Percentiles rank a stretch among this genome's conserved stretches.
Evolutionary conservation across 1,284 basidiomycete genomes (phyloP).

Genomic region (Pascua guehoae): DNA sequence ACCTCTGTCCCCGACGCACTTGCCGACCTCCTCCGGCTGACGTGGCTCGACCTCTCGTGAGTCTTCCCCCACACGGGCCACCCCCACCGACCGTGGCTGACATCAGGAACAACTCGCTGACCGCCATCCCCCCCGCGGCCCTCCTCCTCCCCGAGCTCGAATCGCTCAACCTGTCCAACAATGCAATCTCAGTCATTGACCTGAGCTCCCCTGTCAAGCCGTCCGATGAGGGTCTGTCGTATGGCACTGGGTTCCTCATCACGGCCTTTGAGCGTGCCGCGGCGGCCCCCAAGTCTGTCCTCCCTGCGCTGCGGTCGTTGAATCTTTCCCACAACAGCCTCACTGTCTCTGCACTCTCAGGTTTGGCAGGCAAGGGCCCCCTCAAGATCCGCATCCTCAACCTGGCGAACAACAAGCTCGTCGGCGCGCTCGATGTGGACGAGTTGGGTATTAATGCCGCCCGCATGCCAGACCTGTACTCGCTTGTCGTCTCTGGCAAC

Average conservation of each 20-base stretch:
- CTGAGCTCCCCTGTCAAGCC: conserved; percentile 37
- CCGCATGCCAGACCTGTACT: conserved; percentile 28
- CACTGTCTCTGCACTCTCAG: conserved; percentile 20
- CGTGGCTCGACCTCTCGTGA: conserved; percentile 42
- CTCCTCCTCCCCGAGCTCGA: conserved; percentile 44
- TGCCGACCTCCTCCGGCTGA: conserved; percentile 44
- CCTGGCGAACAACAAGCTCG: conserved; percentile 32
- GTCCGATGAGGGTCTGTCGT: conserved; percentile 38
- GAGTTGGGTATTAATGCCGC: conserved; percentile 16
- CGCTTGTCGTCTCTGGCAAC: conserved; percentile 29
- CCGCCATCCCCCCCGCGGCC: conserved; percentile 33
- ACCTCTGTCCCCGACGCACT: conserved; percentile 34
- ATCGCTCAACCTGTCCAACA: conserved; percentile 41
- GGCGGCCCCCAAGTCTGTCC: conserved; percentile 21
- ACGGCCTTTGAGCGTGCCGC: conserved; percentile 36
- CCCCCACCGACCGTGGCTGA: neutral
- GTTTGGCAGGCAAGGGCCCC: conserved; percentile 15
- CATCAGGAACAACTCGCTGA: conserved; percentile 37
- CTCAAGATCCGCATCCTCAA: conserved; percentile 30
- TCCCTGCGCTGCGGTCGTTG: conserved; percentile 33
- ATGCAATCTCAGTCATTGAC: conserved; percentile 34
- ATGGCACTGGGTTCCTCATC: conserved; percentile 43
- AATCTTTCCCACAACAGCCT: conserved; percentile 38
- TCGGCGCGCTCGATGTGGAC: conserved; percentile 26
- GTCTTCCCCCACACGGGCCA: conserved; percentile 9